phyloP scores from a whole-genome alignment of 2,329 filamentous ascomycete genomes.

The Fusarium protoensiforme region DNA sequence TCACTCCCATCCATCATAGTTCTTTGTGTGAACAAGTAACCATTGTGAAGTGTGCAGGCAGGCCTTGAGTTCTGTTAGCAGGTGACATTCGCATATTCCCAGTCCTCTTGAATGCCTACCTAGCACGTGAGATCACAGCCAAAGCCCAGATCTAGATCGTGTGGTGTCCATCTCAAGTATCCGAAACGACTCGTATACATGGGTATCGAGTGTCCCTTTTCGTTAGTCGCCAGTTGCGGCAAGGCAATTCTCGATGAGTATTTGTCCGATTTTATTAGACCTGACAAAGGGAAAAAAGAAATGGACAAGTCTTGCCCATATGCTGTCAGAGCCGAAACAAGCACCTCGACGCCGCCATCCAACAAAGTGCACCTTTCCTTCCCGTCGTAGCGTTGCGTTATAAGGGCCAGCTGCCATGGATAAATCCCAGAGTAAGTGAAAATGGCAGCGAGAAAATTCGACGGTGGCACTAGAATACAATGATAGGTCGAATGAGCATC shows the following conservation, averaged over 20 bases:
- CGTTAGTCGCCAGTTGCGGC: slow-evolving; percentile 22
- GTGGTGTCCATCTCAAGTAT: slow-evolving; percentile 1
- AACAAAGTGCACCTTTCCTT: slow-evolving; percentile 35
- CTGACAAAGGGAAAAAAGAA: slow-evolving; percentile 41
- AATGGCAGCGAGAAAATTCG: slow-evolving; percentile 34
- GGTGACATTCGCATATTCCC: not conserved
- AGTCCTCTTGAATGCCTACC: slow-evolving; percentile 5
- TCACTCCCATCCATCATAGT: not conserved
- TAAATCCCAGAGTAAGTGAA: slow-evolving; percentile 35
- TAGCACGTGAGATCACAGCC: not conserved
- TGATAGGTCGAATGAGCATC: slow-evolving; percentile 38
- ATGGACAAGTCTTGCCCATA: slow-evolving; percentile 39
- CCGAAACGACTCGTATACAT: not conserved
- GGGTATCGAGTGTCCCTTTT: slow-evolving; percentile 6
- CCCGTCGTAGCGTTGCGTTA: slow-evolving; percentile 35
- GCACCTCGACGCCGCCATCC: slow-evolving; percentile 31
- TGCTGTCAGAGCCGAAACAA: slow-evolving; percentile 33
- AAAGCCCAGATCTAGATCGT: slow-evolving; percentile 1
- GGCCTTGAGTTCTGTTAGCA: slow-evolving; percentile 10
- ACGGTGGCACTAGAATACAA: slow-evolving; percentile 46
- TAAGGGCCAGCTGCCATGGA: slow-evolving; percentile 36
- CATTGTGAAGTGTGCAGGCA: not conserved
- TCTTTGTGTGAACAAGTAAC: slow-evolving; percentile 16
- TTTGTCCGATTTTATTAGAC: slow-evolving; percentile 47
- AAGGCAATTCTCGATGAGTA: slow-evolving; percentile 38